Evolutionary conservation across 768 basidiomycete genomes (phyloP).

Genomic region (Boletus tylopilopsis): DNA sequence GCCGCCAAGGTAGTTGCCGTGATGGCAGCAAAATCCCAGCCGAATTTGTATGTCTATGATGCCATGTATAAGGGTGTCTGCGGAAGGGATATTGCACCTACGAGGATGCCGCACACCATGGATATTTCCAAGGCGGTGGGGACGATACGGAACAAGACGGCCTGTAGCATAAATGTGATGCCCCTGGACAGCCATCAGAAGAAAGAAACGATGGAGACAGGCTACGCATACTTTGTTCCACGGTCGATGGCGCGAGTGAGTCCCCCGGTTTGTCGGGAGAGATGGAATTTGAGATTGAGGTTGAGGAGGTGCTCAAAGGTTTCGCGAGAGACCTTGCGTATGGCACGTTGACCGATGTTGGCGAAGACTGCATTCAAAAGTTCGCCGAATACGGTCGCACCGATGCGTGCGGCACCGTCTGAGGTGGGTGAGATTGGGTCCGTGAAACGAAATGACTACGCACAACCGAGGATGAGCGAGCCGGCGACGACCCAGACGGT

Average conservation of each 20-base stretch:
- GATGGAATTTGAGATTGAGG: constrained; percentile 89
- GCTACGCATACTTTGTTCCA: constrained; percentile 78
- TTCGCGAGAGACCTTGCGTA: constrained; percentile 91
- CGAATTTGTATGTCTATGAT: constrained; percentile 89
- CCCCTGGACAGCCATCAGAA: constrained; percentile 51
- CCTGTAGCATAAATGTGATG: constrained; percentile 91
- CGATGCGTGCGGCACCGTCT: constrained; percentile 92
- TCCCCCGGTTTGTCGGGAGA: constrained; percentile 92
- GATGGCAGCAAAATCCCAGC: constrained; percentile 94
- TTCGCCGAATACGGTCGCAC: constrained; percentile 87
- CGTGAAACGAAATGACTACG: constrained; percentile 29
- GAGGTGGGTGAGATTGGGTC: constrained; percentile 1
- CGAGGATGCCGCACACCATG: constrained; percentile 96
- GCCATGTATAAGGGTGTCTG: background rate
- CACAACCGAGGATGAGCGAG: constrained; percentile 88
- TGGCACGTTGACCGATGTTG: constrained; percentile 89
- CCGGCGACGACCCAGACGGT: constrained; percentile 93
- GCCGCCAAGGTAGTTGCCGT: constrained; percentile 80
- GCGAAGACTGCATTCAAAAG: constrained; percentile 95
- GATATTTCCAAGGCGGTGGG: constrained; percentile 96
- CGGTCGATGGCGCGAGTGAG: constrained; percentile 95
- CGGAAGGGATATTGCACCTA: constrained; percentile 34
- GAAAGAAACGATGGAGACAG: background rate
- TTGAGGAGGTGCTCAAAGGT: constrained; percentile 93
- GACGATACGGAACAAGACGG: constrained; percentile 90